Evolutionary conservation across 768 basidiomycete species (phyloP).

Genomic region (Amanita pallidorosea): DNA sequence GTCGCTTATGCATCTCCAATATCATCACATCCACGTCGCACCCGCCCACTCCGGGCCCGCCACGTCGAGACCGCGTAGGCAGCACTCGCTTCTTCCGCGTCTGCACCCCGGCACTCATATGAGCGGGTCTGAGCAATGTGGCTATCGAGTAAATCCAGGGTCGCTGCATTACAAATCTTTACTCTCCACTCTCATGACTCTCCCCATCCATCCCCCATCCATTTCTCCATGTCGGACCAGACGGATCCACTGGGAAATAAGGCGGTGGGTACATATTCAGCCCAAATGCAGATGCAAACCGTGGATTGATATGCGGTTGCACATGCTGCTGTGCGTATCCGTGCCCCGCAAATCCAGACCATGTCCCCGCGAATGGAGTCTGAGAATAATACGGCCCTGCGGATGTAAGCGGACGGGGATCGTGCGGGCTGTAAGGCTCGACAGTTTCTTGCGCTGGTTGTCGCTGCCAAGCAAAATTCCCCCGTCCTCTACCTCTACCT

Average conservation of each 20-base stretch:
- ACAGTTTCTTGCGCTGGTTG: not conserved
- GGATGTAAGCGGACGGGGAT: not conserved
- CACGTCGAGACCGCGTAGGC: constrained; percentile 71
- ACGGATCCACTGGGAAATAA: constrained; percentile 2
- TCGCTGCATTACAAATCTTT: too few species aligned
- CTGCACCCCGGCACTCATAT: constrained; percentile 29
- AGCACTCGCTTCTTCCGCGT: constrained; percentile 67
- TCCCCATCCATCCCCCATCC: constrained; percentile 26
- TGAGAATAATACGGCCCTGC: constrained; percentile 3
- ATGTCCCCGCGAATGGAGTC: not conserved
- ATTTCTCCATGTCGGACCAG: constrained; percentile 19
- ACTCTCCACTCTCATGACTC: constrained; percentile 3
- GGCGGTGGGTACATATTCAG: constrained; percentile 25
- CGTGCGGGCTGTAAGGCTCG: constrained; percentile 3
- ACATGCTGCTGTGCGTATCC: constrained; percentile 19
- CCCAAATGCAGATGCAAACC: constrained; percentile 61
- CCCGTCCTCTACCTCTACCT: constrained; percentile 22
- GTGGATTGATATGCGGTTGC: constrained; percentile 81
- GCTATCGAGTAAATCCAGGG: too few species aligned
- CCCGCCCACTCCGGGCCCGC: constrained; percentile 68
- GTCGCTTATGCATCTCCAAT: constrained; percentile 68
- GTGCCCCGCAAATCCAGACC: constrained; percentile 9
- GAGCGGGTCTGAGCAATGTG: not conserved
- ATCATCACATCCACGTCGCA: constrained; percentile 79
- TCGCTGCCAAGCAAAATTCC: constrained; percentile 9